Evolutionary conservation across 768 basidiomycete species (phyloP), one percentile per base, ranked within the genome.

Genomic region (Tulasnella sp.): DNA sequence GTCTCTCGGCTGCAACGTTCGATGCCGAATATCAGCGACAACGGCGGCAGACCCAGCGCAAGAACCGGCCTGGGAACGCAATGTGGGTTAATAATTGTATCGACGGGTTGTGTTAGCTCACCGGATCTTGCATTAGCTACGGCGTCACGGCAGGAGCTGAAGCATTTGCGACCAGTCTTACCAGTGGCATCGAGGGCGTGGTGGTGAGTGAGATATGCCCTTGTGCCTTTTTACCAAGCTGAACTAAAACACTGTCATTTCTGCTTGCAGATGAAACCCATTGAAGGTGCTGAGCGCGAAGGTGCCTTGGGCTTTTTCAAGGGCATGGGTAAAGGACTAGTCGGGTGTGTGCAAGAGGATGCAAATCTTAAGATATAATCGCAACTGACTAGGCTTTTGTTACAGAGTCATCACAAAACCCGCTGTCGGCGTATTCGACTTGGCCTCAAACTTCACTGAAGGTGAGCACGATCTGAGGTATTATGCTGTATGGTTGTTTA

Each of bases 241-340:
- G 21, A 19, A 42, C 9, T 23, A 8, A 42, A 9, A n/a, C n/a
- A n/a, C n/a, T n/a, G n/a, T n/a, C n/a, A n/a, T 2, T 38, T 49
- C 26, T 51, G 2, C 30, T 23, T 34, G 29, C 19, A 95, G 94
- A 85, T 93, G 72, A 96, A 97, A 68, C 96, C 96, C 2, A 83
- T 99, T 47, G 94, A 98, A 72, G 96, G 96, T 3, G 96, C 96
- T 0, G 95, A 98, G 68, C 77, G 82, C 8, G 94, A 86, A 68
- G 96, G 96, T 11, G 94, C 95, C 0, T 74, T 89, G 26, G 96
- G 96, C 2, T 99, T 99, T 73, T 92, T 97, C 78, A 98, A 96
- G 71, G 96, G 96, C 10, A 82, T 99, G 29, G 96, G 96, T 24
- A 95, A 93, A 71, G 93, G 96, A 19, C 76, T 98, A 50, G 91